Evolutionary conservation across 2,329 filamentous ascomycete genomes (phyloP).

Genomic region (Claviceps fusiformis): DNA sequence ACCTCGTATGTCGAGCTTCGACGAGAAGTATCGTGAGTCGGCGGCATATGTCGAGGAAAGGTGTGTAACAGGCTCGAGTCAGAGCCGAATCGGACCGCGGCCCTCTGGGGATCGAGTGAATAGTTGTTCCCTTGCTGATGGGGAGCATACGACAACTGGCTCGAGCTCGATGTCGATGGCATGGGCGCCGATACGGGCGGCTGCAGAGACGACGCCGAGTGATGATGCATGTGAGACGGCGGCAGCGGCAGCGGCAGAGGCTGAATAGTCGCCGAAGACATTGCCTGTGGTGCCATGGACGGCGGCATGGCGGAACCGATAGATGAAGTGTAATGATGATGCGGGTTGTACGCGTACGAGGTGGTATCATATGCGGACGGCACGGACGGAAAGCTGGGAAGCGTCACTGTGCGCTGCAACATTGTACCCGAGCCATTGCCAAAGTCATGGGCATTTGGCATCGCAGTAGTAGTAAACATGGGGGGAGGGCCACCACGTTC

Average conservation of each 20-base stretch:
- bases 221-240: background rate
- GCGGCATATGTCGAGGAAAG: constrained; percentile 13
- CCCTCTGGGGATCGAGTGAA: constrained; percentile 8
- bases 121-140: constrained; percentile 11
- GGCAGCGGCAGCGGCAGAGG: background rate
- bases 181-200: constrained; percentile 8
- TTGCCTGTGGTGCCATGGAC: constrained; percentile 1
- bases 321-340: constrained; percentile 1
- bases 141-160: constrained; percentile 1
- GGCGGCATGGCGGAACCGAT: constrained; percentile 5
- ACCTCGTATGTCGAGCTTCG: constrained; percentile 11
- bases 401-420: constrained; percentile 15
- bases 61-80: constrained; percentile 10
- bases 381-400: constrained; percentile 10
- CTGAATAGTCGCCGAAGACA: background rate
- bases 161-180: background rate
- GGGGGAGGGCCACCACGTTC: constrained; percentile 1
- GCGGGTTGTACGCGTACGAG: constrained; percentile 6
- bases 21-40: constrained; percentile 8
- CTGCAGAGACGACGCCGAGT: constrained; percentile 8
- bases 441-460: constrained; percentile 8
- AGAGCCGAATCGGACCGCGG: constrained; percentile 8
- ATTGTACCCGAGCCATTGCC: constrained; percentile 5
- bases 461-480: constrained; percentile 3
- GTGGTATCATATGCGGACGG: background rate